phyloP scores from a whole-genome alignment of 164 flowering plant genomes.

The Sextonia rubra region DNA sequence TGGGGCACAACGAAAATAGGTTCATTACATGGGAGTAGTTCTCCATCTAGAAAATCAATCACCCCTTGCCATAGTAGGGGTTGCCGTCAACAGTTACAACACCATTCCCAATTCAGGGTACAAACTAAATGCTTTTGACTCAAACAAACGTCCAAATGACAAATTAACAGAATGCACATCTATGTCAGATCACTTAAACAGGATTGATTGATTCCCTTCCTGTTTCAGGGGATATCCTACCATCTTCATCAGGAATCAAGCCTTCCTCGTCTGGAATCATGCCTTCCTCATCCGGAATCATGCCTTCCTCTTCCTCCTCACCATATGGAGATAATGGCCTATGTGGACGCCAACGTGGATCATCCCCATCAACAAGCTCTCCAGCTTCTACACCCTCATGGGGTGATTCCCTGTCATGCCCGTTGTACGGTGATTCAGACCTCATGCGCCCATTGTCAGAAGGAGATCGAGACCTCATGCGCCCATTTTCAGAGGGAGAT shows the following conservation, averaged over 20 bases:
- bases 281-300: conserved; percentile 52
- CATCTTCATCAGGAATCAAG: conserved; percentile 4
- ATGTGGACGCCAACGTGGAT: not conserved
- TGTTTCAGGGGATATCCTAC: not conserved
- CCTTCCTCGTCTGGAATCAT: conserved; percentile 40
- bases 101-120: too few relatives aligned
- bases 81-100: too few relatives aligned
- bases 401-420: not conserved
- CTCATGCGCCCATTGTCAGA: not conserved
- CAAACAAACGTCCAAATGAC: too few relatives aligned
- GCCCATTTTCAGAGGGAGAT: too few relatives aligned
- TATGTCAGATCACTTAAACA: too few relatives aligned
- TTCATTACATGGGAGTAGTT: too few relatives aligned
- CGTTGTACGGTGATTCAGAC: not conserved
- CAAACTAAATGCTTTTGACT: too few relatives aligned
- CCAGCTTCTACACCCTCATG: conserved; percentile 2
- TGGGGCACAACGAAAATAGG: too few relatives aligned
- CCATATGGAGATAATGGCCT: not conserved
- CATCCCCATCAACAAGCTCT: not conserved
- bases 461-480: not conserved
- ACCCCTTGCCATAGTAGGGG: too few relatives aligned
- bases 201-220: too few relatives aligned
- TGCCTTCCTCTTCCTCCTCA: conserved; percentile 43
- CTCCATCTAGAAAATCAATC: too few relatives aligned
- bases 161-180: too few relatives aligned